Conservation (phyloP, 208 protist genomes). For the Wallacemonas sp. region DNA sequence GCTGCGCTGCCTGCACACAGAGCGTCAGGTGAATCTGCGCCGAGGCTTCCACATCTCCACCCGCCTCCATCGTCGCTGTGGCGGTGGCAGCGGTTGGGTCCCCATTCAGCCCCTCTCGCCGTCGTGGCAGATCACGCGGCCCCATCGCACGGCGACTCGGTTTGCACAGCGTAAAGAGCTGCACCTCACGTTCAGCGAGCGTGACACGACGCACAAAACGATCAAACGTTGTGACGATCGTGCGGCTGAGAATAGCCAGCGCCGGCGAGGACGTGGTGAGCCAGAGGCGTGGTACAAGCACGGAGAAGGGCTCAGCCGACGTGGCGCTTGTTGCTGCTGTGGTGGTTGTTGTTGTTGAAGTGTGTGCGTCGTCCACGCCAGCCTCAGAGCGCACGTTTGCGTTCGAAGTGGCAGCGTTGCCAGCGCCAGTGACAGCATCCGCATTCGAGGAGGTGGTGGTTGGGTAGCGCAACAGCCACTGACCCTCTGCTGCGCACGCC, state of each 20-base stretch:
- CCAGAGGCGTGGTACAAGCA: neutral
- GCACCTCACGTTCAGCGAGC: neutral
- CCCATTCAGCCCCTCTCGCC: too few relatives aligned
- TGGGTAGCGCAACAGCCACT: slow-evolving; percentile 49
- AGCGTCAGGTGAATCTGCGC: slow-evolving; percentile 16
- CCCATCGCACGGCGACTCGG: neutral
- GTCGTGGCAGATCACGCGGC: neutral
- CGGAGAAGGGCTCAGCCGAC: neutral
- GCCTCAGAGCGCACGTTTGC: too few relatives aligned
- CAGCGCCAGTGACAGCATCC: too few relatives aligned
- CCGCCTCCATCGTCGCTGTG: too few relatives aligned
- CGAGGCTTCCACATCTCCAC: slow-evolving; percentile 15
- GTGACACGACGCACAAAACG: slow-evolving; percentile 1
- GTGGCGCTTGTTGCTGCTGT: neutral
- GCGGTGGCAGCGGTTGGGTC: too few relatives aligned
- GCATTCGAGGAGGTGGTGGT: slow-evolving; percentile 14
- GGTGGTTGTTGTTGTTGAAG: neutral
- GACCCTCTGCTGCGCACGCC: slow-evolving; percentile 45
- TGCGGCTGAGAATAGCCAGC: neutral
- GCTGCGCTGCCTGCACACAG: slow-evolving; percentile 56
- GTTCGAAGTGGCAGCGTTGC: too few relatives aligned
- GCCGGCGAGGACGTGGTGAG: neutral
- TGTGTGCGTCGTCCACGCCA: too few relatives aligned
- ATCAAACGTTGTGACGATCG: neutral
- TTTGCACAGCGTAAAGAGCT: neutral